Evolutionary conservation across 495 filamentous ascomycete genomes (phyloP).

Genomic region (Daldinia caldariorum): DNA sequence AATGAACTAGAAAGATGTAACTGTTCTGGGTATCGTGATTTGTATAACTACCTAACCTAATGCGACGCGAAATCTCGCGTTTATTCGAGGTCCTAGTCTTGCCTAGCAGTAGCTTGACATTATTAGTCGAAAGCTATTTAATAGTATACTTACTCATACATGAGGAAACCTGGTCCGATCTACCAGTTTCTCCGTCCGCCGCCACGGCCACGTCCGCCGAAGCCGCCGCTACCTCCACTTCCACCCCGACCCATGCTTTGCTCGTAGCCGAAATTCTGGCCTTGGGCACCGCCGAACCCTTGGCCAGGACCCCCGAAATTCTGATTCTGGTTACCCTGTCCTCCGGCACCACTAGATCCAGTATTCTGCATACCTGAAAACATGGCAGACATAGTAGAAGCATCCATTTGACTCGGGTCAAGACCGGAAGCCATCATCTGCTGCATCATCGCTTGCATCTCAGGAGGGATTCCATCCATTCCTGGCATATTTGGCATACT

Average conservation of each 20-base stretch:
- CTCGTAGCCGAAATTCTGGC: conserved; percentile 66
- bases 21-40: conserved; percentile 23
- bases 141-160: background rate
- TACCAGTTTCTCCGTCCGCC: conserved; percentile 52
- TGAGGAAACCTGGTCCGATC: background rate
- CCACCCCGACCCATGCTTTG: conserved; percentile 61
- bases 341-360: conserved; percentile 50
- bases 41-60: background rate
- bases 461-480: conserved; percentile 75
- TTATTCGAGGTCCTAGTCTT: background rate
- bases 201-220: conserved; percentile 58
- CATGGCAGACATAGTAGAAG: conserved; percentile 60
- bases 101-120: background rate
- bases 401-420: conserved; percentile 83
- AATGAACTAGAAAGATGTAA: background rate
- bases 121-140: background rate
- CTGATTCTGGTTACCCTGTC: conserved; percentile 57
- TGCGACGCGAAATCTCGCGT: background rate
- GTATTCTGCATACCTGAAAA: conserved; percentile 58
- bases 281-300: conserved; percentile 61
- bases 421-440: conserved; percentile 85
- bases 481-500: conserved; percentile 73
- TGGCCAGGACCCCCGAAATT: conserved; percentile 56
- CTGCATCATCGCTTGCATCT: conserved; percentile 85
- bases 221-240: conserved; percentile 54